Base-by-base conservation (phyloP, 805 yeast genomes). In the Teunomyces pallodes region DNA sequence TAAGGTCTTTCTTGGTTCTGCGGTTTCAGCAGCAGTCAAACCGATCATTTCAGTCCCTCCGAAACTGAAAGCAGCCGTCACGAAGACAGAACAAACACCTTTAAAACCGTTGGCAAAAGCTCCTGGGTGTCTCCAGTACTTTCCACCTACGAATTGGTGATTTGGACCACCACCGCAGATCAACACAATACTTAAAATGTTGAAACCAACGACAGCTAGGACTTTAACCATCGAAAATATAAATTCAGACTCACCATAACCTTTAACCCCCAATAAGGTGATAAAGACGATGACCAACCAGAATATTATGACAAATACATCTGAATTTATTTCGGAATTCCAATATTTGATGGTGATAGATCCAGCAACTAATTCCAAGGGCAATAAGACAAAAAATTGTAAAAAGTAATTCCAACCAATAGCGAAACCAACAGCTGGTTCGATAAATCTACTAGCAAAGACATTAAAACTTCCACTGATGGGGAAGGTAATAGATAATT, bases 301-400 rank as follows among this genome's bases (percentile, higher is more conserved):
- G 54, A 80, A 80, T 17, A 81, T 72, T 3, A 80, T 74, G 13
- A 82, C 83, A 81, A 83, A 82, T 8, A 81, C 84, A 47, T 79
- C 86, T 0, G 84, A 74, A 54, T 78, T 78, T 3, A 76, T 73
- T n/a, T 54, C 14, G 12, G 66, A 60, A 48, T 76, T 70, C 87
- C 87, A 82, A 58, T 78, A 82, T 52, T 70, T 64, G 35, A 82
- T 72, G 7, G 84, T 79, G 56, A 81, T 76, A n/a, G 84, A 72
- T 28, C 80, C 81, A 27, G 85, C 85, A 28, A 81, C 82, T 54
- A 82, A 64, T 60, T 83, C 87, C 51, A 79, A 69, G 2, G 87
- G 86, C 49, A 82, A 67, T 17, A 81, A 68, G 42, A 81, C 75
- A 42, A 81, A 69, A 79, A 83, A 81, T 58, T 79, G 76, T 53